Base-by-base conservation (phyloP, 2,329 filamentous ascomycete species). In the Periconia macrospinosa region DNA sequence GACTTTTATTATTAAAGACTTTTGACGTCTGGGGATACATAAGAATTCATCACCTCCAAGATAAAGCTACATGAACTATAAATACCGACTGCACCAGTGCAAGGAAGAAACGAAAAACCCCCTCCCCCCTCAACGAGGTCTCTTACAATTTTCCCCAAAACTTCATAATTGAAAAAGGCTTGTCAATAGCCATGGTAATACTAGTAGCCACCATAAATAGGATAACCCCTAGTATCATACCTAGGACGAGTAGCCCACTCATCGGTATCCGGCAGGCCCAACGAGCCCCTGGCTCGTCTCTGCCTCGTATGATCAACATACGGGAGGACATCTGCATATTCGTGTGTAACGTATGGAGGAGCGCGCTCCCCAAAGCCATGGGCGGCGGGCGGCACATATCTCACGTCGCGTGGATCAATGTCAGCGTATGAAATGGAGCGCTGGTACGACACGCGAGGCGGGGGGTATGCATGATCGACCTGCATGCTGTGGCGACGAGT, bases 181-280 rank as follows among this genome's bases (percentile, higher is more conserved):
- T 10, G 11, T 37, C 15, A 37, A 37, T 13, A n/a, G 5, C 6
- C 15, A 37, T 27, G 23, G 23, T 8, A 27, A 27, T 3, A 27
- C 23, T 27, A 27, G 23, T 37, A 37, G 11, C 11, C 33, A 13
- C 11, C 33, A 37, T 37, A 46, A 48, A 60, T 63, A 60, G 56
- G 63, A 58, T 56, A 55, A 54, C 52, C 52, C 49, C 48, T 43
- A 53, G 37, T 45, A 57, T 54, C 57, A 53, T 51, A 41, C 45
- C 50, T 14, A 43, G 33, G 33, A 41, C 33, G 33, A 20, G 27
- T 30, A 37, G 45, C 19, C 47, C 37, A 51, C 46, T 44, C 35
- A 49, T 30, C 14, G 43, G 23, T 27, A 8, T 45, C 23, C 27
- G 17, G 15, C n/a, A 3, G 30, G 27, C 43, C 43, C 43, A 30